These are phyloP conservation scores for Globisporangium middletonii DNA, from an alignment of 352 stramenopile species.

Conservation along the genomic window DNA sequence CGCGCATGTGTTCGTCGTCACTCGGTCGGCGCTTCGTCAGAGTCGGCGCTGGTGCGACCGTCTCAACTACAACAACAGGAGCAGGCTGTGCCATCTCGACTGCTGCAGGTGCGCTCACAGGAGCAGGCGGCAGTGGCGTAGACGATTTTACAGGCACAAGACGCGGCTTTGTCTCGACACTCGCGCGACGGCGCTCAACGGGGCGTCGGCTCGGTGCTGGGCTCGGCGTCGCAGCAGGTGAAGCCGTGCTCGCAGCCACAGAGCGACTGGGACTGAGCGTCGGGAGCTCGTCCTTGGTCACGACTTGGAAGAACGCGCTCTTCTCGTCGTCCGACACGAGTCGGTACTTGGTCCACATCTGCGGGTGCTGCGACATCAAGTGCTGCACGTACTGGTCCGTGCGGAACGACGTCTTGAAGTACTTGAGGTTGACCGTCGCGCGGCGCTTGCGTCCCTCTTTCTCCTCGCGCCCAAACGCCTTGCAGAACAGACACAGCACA, in stretches of 20 bases:
- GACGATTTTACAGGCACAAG: too few relatives aligned
- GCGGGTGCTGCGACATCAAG: slow-evolving; percentile 45
- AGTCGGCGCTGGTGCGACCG: background rate
- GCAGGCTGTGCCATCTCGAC: too few relatives aligned
- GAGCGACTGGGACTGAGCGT: background rate
- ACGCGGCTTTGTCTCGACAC: too few relatives aligned
- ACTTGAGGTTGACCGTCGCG: slow-evolving; percentile 59
- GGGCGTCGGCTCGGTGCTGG: too few relatives aligned
- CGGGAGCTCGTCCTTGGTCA: background rate
- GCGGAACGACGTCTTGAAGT: slow-evolving; percentile 56
- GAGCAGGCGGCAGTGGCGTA: too few relatives aligned
- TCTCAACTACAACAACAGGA: too few relatives aligned
- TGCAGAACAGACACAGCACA: slow-evolving; percentile 59
- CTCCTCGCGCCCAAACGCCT: slow-evolving; percentile 57
- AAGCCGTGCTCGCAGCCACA: background rate
- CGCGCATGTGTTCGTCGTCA: background rate
- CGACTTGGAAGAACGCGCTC: slow-evolving; percentile 37
- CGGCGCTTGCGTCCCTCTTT: slow-evolving; percentile 43
- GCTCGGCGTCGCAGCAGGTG: background rate
- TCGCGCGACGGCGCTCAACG: too few relatives aligned
- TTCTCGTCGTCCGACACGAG: slow-evolving; percentile 34
- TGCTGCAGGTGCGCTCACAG: too few relatives aligned
- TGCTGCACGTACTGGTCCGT: slow-evolving; percentile 74
- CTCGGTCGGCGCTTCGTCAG: background rate
- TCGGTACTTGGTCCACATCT: slow-evolving; percentile 44